Evolutionary conservation across 768 basidiomycete genomes (phyloP).

Genomic region (Mycena metata): DNA sequence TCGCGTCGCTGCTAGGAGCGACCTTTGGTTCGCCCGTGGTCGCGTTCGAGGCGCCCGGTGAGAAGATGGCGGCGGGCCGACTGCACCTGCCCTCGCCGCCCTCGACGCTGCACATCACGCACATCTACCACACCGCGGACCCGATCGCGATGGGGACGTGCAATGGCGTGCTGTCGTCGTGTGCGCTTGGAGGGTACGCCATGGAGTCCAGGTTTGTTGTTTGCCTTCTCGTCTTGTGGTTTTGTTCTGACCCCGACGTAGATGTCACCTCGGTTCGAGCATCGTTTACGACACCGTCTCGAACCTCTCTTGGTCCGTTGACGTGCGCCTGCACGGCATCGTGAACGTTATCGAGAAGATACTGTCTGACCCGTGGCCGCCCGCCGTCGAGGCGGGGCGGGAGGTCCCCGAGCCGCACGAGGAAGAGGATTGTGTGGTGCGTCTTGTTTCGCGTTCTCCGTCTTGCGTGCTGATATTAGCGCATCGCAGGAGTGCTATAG

Average conservation of each 20-base stretch:
- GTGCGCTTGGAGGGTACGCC: conserved; percentile 90
- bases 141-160: conserved; percentile 94
- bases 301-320: conserved; percentile 86
- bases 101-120: conserved; percentile 84
- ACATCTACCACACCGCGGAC: conserved; percentile 95
- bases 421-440: conserved; percentile 81
- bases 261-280: conserved; percentile 88
- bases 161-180: conserved; percentile 84
- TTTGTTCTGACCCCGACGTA: conserved; percentile 40
- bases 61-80: conserved; percentile 80
- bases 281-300: conserved; percentile 95
- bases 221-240: neutral
- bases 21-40: conserved; percentile 93
- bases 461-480: neutral
- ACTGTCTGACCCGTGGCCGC: conserved; percentile 78
- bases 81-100: conserved; percentile 88
- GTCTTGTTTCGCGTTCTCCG: conserved; percentile 41
- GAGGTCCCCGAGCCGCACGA: conserved; percentile 69
- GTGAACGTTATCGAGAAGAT: conserved; percentile 82
- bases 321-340: conserved; percentile 86
- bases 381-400: conserved; percentile 70
- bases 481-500: conserved; percentile 67
- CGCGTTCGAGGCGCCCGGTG: conserved; percentile 91
- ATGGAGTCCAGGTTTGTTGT: conserved; percentile 76
- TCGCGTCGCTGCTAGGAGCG: conserved; percentile 86